Evolutionary conservation across 31 red algal species (phyloP).

Genomic region (Endocladia muricata): DNA sequence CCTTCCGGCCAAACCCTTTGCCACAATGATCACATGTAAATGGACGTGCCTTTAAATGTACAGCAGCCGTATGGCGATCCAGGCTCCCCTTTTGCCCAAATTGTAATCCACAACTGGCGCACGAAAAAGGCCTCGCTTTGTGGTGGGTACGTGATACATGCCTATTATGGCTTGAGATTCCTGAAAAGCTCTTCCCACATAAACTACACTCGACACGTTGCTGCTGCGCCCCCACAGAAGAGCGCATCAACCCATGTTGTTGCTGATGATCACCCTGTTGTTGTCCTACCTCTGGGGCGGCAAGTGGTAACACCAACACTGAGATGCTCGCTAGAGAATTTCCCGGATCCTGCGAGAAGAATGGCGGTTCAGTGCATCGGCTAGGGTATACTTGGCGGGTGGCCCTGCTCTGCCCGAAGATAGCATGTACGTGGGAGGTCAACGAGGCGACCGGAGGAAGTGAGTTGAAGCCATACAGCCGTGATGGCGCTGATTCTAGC

Average conservation of each 20-base stretch:
- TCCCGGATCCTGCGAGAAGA: too few relatives aligned
- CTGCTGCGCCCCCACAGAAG: too few relatives aligned
- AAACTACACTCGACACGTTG: constrained; percentile 35
- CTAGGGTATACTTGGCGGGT: neutral
- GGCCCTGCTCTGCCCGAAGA: neutral
- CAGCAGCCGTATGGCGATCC: constrained; percentile 42
- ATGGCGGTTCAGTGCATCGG: neutral
- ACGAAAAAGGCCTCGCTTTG: constrained; percentile 48
- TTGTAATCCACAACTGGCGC: constrained; percentile 29
- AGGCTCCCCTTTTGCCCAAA: constrained; percentile 62
- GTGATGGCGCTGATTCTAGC: neutral
- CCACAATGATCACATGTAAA: constrained; percentile 23
- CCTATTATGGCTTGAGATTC: constrained; percentile 49
- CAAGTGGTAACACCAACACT: neutral
- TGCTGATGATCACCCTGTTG: neutral
- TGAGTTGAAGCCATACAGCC: neutral
- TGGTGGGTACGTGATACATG: constrained; percentile 60
- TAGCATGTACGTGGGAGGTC: neutral
- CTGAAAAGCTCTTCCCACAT: constrained; percentile 53
- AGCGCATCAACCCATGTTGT: too few relatives aligned
- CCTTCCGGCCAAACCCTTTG: constrained; percentile 33
- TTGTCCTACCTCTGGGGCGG: neutral
- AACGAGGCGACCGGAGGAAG: neutral
- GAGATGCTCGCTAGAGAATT: neutral
- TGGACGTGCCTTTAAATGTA: constrained; percentile 42